These are phyloP conservation scores for Fonsecaea pugnacius DNA, from an alignment of 2,329 filamentous ascomycete genomes.

Conservation along the genomic window DNA sequence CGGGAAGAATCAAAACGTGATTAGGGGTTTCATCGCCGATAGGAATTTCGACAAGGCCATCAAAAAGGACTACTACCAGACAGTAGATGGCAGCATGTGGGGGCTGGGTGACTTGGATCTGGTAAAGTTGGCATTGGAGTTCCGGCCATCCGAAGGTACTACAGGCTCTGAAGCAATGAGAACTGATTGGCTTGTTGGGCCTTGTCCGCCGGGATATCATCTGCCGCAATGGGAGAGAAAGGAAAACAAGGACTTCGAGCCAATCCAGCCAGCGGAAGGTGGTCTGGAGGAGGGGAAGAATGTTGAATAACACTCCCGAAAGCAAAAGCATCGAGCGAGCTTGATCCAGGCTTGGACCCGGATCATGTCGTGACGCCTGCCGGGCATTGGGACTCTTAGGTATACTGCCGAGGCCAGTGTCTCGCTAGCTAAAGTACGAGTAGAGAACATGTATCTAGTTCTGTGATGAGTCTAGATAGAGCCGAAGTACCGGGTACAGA, in stretches of 20 bases:
- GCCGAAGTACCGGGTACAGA: too few relatives aligned
- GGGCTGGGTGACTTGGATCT: conserved; percentile 15
- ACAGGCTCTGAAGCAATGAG: background rate
- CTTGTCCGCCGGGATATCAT: conserved; percentile 21
- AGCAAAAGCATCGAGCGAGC: too few relatives aligned
- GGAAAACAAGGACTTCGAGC: conserved; percentile 6
- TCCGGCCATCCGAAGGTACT: background rate
- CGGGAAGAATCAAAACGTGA: conserved; percentile 16
- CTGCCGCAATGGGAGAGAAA: conserved; percentile 12
- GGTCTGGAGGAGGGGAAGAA: background rate
- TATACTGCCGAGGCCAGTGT: too few relatives aligned
- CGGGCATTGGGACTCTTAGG: too few relatives aligned
- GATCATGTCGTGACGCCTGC: too few relatives aligned
- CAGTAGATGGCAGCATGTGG: conserved; percentile 5
- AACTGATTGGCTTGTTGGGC: conserved; percentile 10
- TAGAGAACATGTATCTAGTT: too few relatives aligned
- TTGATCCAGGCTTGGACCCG: too few relatives aligned
- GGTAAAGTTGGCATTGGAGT: conserved; percentile 1
- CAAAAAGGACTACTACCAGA: conserved; percentile 18
- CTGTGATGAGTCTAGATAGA: too few relatives aligned
- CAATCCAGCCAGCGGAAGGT: background rate
- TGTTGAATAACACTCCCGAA: background rate
- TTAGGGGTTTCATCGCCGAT: conserved; percentile 20
- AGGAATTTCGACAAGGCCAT: conserved; percentile 15
- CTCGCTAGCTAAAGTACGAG: too few relatives aligned